Percentiles rank a stretch among this genome's conserved stretches.
These are phyloP conservation scores for Hypoxylon sp. DNA, from an alignment of 2,329 filamentous ascomycete species.

Conservation along the genomic window DNA sequence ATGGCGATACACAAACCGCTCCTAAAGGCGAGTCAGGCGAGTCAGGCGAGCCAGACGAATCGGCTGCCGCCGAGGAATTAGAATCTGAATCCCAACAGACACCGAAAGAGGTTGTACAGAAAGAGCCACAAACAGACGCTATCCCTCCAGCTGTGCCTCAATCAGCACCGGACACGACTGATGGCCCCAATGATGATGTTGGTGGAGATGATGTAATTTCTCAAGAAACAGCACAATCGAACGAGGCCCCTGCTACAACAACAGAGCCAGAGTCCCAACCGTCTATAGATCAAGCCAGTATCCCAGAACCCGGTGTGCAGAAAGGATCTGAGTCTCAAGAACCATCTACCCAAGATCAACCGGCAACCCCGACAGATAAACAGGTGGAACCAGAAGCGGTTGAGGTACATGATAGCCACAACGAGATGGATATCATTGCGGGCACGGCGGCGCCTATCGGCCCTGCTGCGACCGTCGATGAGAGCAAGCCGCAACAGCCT, in stretches of 20 bases:
- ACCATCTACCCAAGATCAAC: not conserved
- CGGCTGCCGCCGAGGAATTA: not conserved
- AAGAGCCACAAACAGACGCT: not conserved
- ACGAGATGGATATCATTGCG: not conserved
- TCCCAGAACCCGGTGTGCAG: not conserved
- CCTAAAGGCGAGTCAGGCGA: not conserved
- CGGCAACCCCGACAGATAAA: not conserved
- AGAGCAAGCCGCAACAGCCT: not conserved
- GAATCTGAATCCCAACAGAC: slow-evolving; percentile 4
- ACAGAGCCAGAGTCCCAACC: not conserved
- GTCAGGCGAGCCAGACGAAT: not conserved
- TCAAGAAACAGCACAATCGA: slow-evolving; percentile 1
- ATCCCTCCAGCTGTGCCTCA: not conserved
- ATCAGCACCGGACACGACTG: not conserved
- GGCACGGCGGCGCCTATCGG: not conserved
- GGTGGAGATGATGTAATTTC: not conserved
- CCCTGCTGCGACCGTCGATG: not conserved
- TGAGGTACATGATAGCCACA: not conserved
- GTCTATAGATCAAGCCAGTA: not conserved
- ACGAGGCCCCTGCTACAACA: not conserved
- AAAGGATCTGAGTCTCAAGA: slow-evolving; percentile 5
- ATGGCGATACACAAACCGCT: not conserved
- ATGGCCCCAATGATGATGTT: not conserved
- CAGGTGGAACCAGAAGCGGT: not conserved
- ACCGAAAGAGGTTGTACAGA: not conserved